Evolutionary conservation across 2,329 filamentous ascomycete genomes (phyloP), one percentile per base, ranked within the genome.

Genomic region (Pseudocercospora musae): DNA sequence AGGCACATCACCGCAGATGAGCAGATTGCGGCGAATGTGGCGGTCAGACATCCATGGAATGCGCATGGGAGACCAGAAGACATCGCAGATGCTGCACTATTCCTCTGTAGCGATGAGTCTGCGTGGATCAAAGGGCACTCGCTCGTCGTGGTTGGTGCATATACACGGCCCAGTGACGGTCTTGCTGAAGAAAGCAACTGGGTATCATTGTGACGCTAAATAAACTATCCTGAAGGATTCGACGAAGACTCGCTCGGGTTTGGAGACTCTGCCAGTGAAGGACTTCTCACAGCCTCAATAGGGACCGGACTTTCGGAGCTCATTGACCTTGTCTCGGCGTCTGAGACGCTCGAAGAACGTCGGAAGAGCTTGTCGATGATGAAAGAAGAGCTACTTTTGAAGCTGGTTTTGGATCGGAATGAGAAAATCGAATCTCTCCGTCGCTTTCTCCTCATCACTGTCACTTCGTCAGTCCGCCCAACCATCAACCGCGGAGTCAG

Each of bases 41-140:
- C 59, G 5, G 42, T 46, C 4, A 33, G 20, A 25, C 68, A 70
- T 57, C 69, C 69, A 2, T 72, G 69, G 69, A 65, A 66, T 33
- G 44, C 60, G 8, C 60, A 70, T n/a, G 69, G 69, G 4, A 59
- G 59, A 33, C 62, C 69, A 6, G 66, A 68, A 33, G 69, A 72
- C 53, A 46, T 71, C 25, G 70, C 69, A 18, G 59, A 70, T 62
- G 69, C 69, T 5, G 70, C 69, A 1, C 31, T 72, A 50, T 72
- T 72, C 49, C 52, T 72, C 21, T 59, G 57, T 15, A 69, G 68
- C 37, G 70, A 72, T 48, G 70, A 71, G 27, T 67, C 69, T 67
- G 48, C 66, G 8, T 70, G 63, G 61, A 44, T 69, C 3, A 69
- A 67, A 13, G 68, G 68, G 9, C 62, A 67, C 50, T 33, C 63